phyloP scores from a whole-genome alignment of 1,139 yeast species.

The Lodderomyces margitis region DNA sequence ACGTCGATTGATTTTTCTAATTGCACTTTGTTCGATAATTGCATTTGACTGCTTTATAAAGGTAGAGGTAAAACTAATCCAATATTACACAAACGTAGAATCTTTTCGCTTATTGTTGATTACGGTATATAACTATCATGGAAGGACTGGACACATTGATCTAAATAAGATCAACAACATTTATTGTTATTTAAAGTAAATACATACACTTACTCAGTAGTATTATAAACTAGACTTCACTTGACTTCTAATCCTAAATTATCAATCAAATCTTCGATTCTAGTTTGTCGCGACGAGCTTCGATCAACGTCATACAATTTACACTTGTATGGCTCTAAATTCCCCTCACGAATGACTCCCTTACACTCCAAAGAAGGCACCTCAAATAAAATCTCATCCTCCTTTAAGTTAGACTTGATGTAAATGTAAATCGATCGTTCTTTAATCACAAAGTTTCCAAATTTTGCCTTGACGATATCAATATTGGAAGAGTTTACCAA shows the following conservation, averaged over 20 bases:
- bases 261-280: conserved; percentile 11
- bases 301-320: conserved; percentile 8
- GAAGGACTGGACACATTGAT: too few species aligned
- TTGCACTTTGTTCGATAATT: too few species aligned
- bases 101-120: too few species aligned
- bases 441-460: background rate
- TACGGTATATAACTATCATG: too few species aligned
- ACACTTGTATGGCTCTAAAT: conserved; percentile 8
- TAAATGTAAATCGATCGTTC: background rate
- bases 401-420: background rate
- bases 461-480: background rate
- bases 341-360: conserved; percentile 37
- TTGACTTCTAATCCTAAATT: conserved; percentile 5
- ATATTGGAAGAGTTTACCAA: background rate
- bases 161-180: too few species aligned
- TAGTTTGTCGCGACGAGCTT: conserved; percentile 8
- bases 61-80: too few species aligned
- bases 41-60: too few species aligned
- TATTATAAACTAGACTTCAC: too few species aligned
- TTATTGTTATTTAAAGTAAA: too few species aligned
- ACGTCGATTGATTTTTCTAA: too few species aligned
- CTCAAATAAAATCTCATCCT: conserved; percentile 39
- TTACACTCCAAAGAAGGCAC: conserved; percentile 63
- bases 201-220: too few species aligned
- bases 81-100: too few species aligned